Base-by-base conservation (phyloP, 192 early-diverging fungal genomes). In the Backusella australiensis region DNA sequence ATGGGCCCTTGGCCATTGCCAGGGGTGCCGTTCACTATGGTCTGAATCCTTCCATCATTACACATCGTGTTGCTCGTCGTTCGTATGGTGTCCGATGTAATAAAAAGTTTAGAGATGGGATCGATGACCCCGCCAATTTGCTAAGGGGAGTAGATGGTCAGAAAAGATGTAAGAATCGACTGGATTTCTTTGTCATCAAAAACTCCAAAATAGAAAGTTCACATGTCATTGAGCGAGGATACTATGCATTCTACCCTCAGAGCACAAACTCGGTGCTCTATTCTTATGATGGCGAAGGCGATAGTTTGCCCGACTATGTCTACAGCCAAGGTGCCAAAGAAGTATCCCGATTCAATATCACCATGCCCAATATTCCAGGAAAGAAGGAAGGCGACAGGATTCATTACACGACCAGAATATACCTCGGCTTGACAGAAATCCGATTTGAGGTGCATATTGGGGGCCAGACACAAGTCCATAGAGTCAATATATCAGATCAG, bases 21-120 rank as follows among this genome's bases (percentile, higher is more conserved):
- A 80, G 76, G 49, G 85, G 85, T 2, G 85, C 85, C 19, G 85
- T 86, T 53, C 74, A 71, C 35, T 83, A 79, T 8, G 85, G 84
- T 7, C 4, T 82, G 21, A 80, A 80, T 15, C 78, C 78, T 12
- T 52, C 76, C 19, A 77, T 74, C 2, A 77, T 85, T 4, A 80
- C 82, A 19, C 72, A 73, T 4, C 78, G 79, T 46, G 76, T 83
- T 44, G 75, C 79, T 12, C 78, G 82, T 39, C 82, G 82, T 9
- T 77, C 77, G 53, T 83, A 83, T 63, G 82, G 82, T 75, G 78
- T 82, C 9, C 56, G 56, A 63, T 63, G 56, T n/a, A 63, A 63
- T 14, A 63, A 63, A 14, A 63, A 9, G 26, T 63, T 63, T 63
- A 63, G 56, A 63, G 56, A 63, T 4, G 23, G 26, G 3, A 26